Percentiles rank a stretch among this genome's conserved stretches.
phyloP scores from a whole-genome alignment of 305 asterid species.

The Nicotiana rustica region DNA sequence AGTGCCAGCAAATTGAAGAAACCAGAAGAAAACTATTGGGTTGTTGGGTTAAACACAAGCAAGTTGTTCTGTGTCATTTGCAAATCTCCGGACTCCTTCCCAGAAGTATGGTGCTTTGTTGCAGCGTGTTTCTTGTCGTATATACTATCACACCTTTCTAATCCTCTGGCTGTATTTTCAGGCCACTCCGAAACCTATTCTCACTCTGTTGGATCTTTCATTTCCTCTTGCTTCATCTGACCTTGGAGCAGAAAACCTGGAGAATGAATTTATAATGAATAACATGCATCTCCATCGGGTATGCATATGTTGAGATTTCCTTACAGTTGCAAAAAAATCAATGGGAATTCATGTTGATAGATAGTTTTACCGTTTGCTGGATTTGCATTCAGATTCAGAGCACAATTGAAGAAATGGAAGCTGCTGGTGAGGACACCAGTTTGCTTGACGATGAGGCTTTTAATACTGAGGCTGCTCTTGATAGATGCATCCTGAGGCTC shows the following conservation, averaged over 20 bases:
- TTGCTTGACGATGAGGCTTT: slow-evolving; percentile 91
- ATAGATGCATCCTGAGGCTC: slow-evolving; percentile 94
- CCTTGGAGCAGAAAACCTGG: slow-evolving; percentile 93
- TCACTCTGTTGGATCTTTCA: slow-evolving; percentile 83
- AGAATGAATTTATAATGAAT: slow-evolving; percentile 84
- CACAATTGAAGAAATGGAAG: slow-evolving; percentile 72
- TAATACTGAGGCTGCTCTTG: slow-evolving; percentile 76
- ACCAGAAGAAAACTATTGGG: slow-evolving; percentile 84
- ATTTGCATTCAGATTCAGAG: slow-evolving; percentile 64
- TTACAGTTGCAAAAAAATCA: neutral
- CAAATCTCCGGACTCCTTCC: slow-evolving; percentile 86
- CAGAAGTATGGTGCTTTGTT: slow-evolving; percentile 65
- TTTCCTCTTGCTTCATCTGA: slow-evolving; percentile 95
- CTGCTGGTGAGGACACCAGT: slow-evolving; percentile 64
- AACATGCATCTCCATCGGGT: slow-evolving; percentile 83
- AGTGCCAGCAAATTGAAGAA: slow-evolving; percentile 80
- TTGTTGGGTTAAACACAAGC: slow-evolving; percentile 78
- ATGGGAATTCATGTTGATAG: slow-evolving; percentile 7
- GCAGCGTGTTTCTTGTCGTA: slow-evolving; percentile 29
- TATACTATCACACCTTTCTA: slow-evolving; percentile 36
- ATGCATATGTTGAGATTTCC: slow-evolving; percentile 37
- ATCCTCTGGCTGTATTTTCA: slow-evolving; percentile 46
- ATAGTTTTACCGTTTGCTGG: slow-evolving; percentile 3
- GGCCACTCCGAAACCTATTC: slow-evolving; percentile 90
- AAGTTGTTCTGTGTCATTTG: slow-evolving; percentile 89